phyloP scores from a whole-genome alignment of 2,329 filamentous ascomycete genomes.

The Alternaria infectoria region DNA sequence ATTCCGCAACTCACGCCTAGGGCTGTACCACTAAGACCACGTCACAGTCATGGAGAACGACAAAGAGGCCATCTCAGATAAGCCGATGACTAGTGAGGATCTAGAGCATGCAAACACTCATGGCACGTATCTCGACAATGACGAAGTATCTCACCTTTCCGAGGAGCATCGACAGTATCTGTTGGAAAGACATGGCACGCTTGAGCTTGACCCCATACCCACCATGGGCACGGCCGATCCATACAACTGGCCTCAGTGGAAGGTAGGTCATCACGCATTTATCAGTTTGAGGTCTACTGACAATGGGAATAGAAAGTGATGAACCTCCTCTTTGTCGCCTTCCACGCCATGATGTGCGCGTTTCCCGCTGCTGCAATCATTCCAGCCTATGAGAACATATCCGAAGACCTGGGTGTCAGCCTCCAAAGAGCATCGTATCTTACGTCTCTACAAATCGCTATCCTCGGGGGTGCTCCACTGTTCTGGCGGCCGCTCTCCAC shows the following conservation, averaged over 20 bases:
- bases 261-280: slow-evolving; percentile 40
- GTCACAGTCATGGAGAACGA: slow-evolving; percentile 8
- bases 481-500: slow-evolving; percentile 64
- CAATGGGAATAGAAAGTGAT: slow-evolving; percentile 52
- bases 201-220: slow-evolving; percentile 62
- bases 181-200: slow-evolving; percentile 59
- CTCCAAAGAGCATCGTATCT: slow-evolving; percentile 61
- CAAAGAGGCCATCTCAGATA: slow-evolving; percentile 8
- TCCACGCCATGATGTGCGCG: slow-evolving; percentile 64
- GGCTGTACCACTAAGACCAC: neutral
- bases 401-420: slow-evolving; percentile 56
- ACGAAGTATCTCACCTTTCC: slow-evolving; percentile 45
- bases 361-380: slow-evolving; percentile 63
- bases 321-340: slow-evolving; percentile 62
- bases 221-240: slow-evolving; percentile 59
- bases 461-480: slow-evolving; percentile 61
- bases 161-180: slow-evolving; percentile 59
- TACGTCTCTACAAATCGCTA: slow-evolving; percentile 62
- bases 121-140: slow-evolving; percentile 35
- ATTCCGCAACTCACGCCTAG: neutral
- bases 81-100: slow-evolving; percentile 20
- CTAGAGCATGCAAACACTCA: slow-evolving; percentile 37
- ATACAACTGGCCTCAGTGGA: slow-evolving; percentile 63
- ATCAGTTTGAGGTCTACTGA: neutral
- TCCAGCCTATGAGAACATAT: slow-evolving; percentile 61